Evolutionary conservation across 2,329 filamentous ascomycete species (phyloP), one percentile per base, ranked within the genome.

Genomic region (Xylariaceae sp.): DNA sequence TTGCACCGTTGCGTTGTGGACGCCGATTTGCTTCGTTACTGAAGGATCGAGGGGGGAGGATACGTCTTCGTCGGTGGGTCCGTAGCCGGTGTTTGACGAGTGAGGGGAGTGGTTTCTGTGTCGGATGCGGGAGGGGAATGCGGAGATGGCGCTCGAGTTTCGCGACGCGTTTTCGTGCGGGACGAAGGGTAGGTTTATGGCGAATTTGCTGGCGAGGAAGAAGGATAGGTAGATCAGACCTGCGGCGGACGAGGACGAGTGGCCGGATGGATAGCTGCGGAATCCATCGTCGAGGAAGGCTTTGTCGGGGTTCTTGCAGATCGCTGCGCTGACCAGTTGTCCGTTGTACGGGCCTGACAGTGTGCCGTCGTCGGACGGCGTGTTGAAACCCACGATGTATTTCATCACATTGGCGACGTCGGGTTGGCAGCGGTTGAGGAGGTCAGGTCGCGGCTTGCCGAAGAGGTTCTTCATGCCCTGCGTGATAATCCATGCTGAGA

Each of bases 161-260:
- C 67, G 66, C 35, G 70, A 67, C 48, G 71, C 73, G 2, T 69
- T 66, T 11, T 72, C 70, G 0, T 74, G 75, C 6, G 78, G 75
- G 10, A 88, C 78, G 66, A 85, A 88, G 1, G 88, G 87, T 31
- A 90, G 77, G 10, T 81, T 85, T 54, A 91, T 83, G 51, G 83
- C 80, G 62, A 92, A 87, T 66, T 91, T 92, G 68, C 85, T 87
- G 57, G 88, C 89, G 18, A 97, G 78, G 75, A 90, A 96, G 44
- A 97, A 81, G 1, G 87, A 87, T 14, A 96, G 79, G 66, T 96
- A 96, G 46, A 90, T 81, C 45, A 96, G 73, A 1, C 91, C 91
- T 11, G 86, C 85, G 59, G 89, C 89, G 5, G 87, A 80, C 53
- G 86, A 84, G 38, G 85, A 90, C 19, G 86, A 73, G 71, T 92